Percentiles rank a stretch among this genome's conserved stretches.
These are phyloP conservation scores for Blastobotrys aristatus DNA, from an alignment of 1,139 yeast genomes.

Conservation along the genomic window DNA sequence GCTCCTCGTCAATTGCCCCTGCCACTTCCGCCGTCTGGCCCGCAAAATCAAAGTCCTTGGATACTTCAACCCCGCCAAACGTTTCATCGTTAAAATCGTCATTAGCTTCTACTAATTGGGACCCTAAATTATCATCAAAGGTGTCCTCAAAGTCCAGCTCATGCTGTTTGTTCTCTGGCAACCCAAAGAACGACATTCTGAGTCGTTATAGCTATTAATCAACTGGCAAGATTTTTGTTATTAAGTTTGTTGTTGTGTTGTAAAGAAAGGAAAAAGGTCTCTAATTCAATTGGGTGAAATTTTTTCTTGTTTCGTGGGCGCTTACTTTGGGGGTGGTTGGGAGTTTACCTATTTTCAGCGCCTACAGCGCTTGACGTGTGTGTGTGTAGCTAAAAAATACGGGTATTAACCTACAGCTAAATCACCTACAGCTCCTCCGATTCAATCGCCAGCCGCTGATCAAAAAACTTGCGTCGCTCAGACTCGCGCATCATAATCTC, in stretches of 20 bases:
- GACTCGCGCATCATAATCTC: conserved; percentile 7
- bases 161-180: conserved; percentile 28
- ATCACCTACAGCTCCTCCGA: no score
- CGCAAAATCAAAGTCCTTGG: conserved; percentile 50
- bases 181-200: conserved; percentile 40
- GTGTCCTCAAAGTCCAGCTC: conserved; percentile 72
- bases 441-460: no score
- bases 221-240: background rate
- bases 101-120: conserved; percentile 59
- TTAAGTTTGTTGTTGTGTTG: no score
- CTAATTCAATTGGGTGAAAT: no score
- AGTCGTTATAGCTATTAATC: background rate
- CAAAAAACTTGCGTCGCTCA: conserved; percentile 5
- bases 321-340: no score
- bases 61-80: conserved; percentile 55
- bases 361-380: no score
- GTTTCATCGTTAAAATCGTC: conserved; percentile 87
- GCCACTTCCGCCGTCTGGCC: conserved; percentile 38
- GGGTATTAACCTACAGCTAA: no score
- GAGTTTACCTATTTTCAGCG: no score
- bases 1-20: conserved; percentile 34
- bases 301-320: no score
- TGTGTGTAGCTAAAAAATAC: no score
- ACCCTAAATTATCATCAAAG: conserved; percentile 69
- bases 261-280: no score